These are phyloP conservation scores for Xerocomus nothofagi DNA, from an alignment of 1,284 basidiomycete species.

Conservation along the genomic window DNA sequence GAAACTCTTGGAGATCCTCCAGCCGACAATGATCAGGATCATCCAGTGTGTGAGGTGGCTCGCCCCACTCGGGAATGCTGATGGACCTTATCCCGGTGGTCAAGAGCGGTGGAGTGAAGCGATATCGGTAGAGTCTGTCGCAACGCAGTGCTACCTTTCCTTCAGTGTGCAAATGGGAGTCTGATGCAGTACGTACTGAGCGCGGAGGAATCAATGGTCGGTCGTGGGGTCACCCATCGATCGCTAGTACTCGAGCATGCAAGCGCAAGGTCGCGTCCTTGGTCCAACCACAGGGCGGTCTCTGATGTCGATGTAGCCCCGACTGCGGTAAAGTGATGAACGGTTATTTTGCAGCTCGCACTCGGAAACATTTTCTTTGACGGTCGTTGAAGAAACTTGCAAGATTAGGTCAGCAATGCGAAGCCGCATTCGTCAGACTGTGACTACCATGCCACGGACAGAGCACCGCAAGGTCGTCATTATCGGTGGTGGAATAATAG, in stretches of 20 bases:
- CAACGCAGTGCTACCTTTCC: conserved; percentile 15
- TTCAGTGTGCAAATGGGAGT: conserved; percentile 8
- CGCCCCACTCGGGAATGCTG: conserved; percentile 41
- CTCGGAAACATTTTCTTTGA: conserved; percentile 5
- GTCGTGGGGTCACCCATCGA: conserved; percentile 23
- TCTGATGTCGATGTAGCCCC: background rate
- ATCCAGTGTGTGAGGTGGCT: conserved; percentile 21
- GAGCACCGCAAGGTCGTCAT: conserved; percentile 40
- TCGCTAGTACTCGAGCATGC: conserved; percentile 10
- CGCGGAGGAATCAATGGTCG: conserved; percentile 9
- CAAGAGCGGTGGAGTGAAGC: conserved; percentile 18
- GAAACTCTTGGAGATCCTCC: conserved; percentile 45
- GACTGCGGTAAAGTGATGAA: conserved; percentile 26
- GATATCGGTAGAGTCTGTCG: conserved; percentile 27
- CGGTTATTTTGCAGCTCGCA: conserved; percentile 13
- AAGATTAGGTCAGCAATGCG: too few relatives aligned
- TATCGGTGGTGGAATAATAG: conserved; percentile 71
- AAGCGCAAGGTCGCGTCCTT: conserved; percentile 21
- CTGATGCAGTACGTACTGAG: conserved; percentile 25
- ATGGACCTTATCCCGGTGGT: background rate
- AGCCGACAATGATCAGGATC: conserved; percentile 38
- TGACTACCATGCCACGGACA: conserved; percentile 17
- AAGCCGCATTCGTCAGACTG: too few relatives aligned
- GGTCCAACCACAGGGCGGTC: background rate
- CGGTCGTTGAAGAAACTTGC: too few relatives aligned